Percentiles rank a stretch among this genome's conserved stretches.
phyloP scores from a whole-genome alignment of 495 filamentous ascomycete species.

The Xylaria venustula region DNA sequence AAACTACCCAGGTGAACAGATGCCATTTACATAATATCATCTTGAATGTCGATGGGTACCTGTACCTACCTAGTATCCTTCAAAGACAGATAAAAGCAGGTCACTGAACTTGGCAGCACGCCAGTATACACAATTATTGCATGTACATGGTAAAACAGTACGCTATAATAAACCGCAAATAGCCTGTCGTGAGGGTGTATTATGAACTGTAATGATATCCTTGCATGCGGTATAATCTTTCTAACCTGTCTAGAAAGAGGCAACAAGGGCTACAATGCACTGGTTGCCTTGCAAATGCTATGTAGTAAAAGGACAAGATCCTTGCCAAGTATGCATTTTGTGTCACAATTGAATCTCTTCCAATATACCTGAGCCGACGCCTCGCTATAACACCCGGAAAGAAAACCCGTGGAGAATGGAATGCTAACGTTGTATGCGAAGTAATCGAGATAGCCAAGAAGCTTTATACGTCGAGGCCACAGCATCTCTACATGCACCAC shows the following conservation, averaged over 20 bases:
- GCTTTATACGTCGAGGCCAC: neutral
- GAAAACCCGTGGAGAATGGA: slow-evolving; percentile 6
- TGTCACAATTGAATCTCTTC: slow-evolving; percentile 25
- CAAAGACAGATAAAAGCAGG: too few species aligned
- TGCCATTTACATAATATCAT: too few species aligned
- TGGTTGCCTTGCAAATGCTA: slow-evolving; percentile 11
- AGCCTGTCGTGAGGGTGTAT: slow-evolving; percentile 7
- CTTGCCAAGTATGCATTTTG: slow-evolving; percentile 25
- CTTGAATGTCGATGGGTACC: too few species aligned
- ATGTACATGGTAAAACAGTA: neutral
- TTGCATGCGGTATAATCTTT: slow-evolving; percentile 9
- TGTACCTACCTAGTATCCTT: too few species aligned
- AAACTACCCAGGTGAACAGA: too few species aligned
- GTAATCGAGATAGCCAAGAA: slow-evolving; percentile 12
- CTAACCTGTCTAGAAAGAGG: slow-evolving; percentile 15
- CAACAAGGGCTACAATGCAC: slow-evolving; percentile 7
- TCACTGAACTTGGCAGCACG: too few species aligned
- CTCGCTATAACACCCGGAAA: slow-evolving; percentile 34
- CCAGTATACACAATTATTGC: too few species aligned
- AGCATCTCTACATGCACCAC: slow-evolving; percentile 13
- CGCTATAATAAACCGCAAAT: neutral
- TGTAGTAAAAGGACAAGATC: slow-evolving; percentile 8
- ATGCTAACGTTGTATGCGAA: slow-evolving; percentile 4
- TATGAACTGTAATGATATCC: slow-evolving; percentile 11
- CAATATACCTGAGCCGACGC: slow-evolving; percentile 35